Conservation (phyloP, 345 rosid genomes). For the Aquilaria malaccensis region DNA sequence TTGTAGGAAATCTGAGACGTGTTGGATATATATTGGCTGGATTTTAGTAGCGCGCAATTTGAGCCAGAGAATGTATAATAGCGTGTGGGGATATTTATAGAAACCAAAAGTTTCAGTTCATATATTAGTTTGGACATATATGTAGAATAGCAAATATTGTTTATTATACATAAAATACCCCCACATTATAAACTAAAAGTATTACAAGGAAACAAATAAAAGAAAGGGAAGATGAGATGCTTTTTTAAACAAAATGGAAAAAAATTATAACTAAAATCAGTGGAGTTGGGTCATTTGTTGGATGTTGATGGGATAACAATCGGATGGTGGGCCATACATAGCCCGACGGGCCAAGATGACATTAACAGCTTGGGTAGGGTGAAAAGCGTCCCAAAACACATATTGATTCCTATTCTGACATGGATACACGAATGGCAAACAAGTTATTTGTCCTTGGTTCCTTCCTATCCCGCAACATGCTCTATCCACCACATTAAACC, state of each 20-base stretch:
- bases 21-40: too few relatives aligned
- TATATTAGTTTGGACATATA: not conserved
- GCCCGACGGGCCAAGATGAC: constrained; percentile 53
- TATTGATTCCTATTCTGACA: constrained; percentile 46
- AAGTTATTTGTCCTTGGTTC: constrained; percentile 66
- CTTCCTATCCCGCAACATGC: constrained; percentile 81
- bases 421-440: constrained; percentile 52
- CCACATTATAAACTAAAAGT: not conserved
- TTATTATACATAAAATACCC: not conserved
- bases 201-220: not conserved
- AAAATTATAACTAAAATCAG: constrained; percentile 5
- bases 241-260: not conserved
- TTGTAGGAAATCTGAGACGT: too few relatives aligned
- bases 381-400: constrained; percentile 91
- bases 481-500: constrained; percentile 56
- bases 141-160: not conserved
- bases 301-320: constrained; percentile 67
- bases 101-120: too few relatives aligned
- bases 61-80: too few relatives aligned
- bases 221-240: not conserved
- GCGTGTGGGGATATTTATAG: too few relatives aligned
- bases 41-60: too few relatives aligned
- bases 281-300: constrained; percentile 53
- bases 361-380: constrained; percentile 75
- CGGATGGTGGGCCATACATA: constrained; percentile 49